Evolutionary conservation across 768 basidiomycete genomes (phyloP).

Genomic region (Trametes gibbosa): DNA sequence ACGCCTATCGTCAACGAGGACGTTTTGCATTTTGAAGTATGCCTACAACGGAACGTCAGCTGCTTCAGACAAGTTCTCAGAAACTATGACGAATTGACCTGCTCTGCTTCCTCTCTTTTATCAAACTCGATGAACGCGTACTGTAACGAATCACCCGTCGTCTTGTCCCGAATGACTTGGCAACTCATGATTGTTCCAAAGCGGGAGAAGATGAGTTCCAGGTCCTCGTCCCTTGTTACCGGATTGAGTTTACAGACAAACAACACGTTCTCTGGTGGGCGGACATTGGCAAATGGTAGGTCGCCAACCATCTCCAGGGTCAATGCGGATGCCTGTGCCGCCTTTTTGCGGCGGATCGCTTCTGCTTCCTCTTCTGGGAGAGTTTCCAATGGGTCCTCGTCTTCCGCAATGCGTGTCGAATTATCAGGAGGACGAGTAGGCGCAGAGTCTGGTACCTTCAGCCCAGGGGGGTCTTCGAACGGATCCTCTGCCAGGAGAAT

Average conservation of each 20-base stretch:
- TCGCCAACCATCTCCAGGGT: slow-evolving; percentile 99
- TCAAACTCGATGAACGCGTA: slow-evolving; percentile 99
- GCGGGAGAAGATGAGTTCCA: slow-evolving; percentile 95
- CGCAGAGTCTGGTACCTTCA: slow-evolving; percentile 68
- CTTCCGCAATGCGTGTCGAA: slow-evolving; percentile 89
- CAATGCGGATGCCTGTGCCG: slow-evolving; percentile 88
- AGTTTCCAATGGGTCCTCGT: slow-evolving; percentile 84
- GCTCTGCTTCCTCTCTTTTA: slow-evolving; percentile 88
- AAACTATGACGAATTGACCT: slow-evolving; percentile 46
- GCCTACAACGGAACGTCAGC: slow-evolving; percentile 49
- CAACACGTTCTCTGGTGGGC: slow-evolving; percentile 96
- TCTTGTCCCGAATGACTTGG: slow-evolving; percentile 95
- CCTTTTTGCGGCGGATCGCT: slow-evolving; percentile 74
- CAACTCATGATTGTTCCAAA: slow-evolving; percentile 97
- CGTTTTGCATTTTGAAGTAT: slow-evolving; percentile 99
- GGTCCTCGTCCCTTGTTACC: slow-evolving; percentile 92
- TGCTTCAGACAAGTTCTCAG: neutral
- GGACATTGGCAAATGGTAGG: slow-evolving; percentile 94
- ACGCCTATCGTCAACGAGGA: slow-evolving; percentile 92
- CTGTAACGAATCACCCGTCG: slow-evolving; percentile 93
- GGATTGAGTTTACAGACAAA: slow-evolving; percentile 99
- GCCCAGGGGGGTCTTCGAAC: slow-evolving; percentile 80
- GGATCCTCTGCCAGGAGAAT: slow-evolving; percentile 72
- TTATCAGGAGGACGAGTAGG: slow-evolving; percentile 83
- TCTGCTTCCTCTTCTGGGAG: slow-evolving; percentile 88